Evolutionary conservation across 2,329 filamentous ascomycete genomes (phyloP), one percentile per base, ranked within the genome.

Genomic region (Penicillium sp.): DNA sequence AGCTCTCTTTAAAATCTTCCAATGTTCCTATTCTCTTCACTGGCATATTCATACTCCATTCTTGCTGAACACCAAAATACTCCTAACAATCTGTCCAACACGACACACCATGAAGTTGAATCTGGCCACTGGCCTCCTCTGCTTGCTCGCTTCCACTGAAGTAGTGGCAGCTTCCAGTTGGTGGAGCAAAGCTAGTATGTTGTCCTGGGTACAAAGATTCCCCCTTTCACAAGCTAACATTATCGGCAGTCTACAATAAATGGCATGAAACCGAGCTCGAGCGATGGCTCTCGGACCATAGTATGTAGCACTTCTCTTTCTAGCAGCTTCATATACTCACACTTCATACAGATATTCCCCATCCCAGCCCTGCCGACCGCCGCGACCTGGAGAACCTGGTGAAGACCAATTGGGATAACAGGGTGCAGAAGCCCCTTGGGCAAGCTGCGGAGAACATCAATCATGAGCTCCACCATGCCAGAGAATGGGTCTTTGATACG

Each of bases 191-290:
- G 82, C 91, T 71, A 89, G 93, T 96, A 83, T 69, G 89, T 78
- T 48, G 3, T 42, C 44, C 21, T 35, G 8, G n/a, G 1, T 12
- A 33, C 12, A 33, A n/a, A 35, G 12, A 53, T 25, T 1, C 8
- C 19, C 10, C 19, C 10, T 15, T 17, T 53, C 2, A 27, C 15
- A 55, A 57, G 31, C 47, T 50, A 58, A 59, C 35, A 39, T 31
- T 55, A 39, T 38, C 57, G 45, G 15, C 71, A 96, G 93, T 89
- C 17, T 97, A 97, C 83, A 97, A 97, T 80, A 97, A 94, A 76
- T 99, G 94, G 94, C 93, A 97, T 70, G 89, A 97, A 81, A 96
- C 91, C 23, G 94, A 99, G 82, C 86, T 99, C 31, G 93, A 99
- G 80, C 86, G 93, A 70, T 99, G 94, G 94, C 86, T 99, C 49